phyloP scores from a whole-genome alignment of 371 early-diverging fungal species.

The Coemansia sp. region DNA sequence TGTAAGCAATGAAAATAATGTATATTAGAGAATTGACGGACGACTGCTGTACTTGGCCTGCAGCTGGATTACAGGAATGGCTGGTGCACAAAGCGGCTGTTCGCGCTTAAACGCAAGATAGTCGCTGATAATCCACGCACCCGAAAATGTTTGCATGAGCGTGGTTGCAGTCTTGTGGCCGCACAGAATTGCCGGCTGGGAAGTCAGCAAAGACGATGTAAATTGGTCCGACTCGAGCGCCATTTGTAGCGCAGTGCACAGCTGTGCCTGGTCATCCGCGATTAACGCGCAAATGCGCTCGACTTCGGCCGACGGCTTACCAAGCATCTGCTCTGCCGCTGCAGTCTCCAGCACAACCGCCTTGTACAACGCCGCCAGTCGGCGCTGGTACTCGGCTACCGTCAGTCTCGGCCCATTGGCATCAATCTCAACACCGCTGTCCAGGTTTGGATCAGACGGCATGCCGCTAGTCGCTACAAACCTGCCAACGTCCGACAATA shows the following conservation, averaged over 20 bases:
- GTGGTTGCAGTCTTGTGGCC: neutral
- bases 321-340: neutral
- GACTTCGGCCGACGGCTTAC: neutral
- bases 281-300: neutral
- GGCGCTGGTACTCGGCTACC: neutral
- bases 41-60: neutral
- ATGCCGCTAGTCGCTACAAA: neutral
- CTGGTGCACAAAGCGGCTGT: constrained; percentile 5
- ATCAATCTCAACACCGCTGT: neutral
- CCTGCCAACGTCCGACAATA: neutral
- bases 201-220: neutral
- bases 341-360: neutral
- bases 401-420: neutral
- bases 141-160: neutral
- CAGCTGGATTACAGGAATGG: neutral
- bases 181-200: neutral
- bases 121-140: constrained; percentile 11
- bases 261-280: neutral
- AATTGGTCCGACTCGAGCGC: neutral
- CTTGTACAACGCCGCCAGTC: neutral
- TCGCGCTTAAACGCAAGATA: constrained; percentile 1
- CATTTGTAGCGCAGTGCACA: constrained; percentile 11
- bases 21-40: neutral
- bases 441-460: neutral
- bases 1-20: too few relatives aligned